phyloP scores from a whole-genome alignment of 1,139 yeast genomes.

The Geotrichum macrosporum region DNA sequence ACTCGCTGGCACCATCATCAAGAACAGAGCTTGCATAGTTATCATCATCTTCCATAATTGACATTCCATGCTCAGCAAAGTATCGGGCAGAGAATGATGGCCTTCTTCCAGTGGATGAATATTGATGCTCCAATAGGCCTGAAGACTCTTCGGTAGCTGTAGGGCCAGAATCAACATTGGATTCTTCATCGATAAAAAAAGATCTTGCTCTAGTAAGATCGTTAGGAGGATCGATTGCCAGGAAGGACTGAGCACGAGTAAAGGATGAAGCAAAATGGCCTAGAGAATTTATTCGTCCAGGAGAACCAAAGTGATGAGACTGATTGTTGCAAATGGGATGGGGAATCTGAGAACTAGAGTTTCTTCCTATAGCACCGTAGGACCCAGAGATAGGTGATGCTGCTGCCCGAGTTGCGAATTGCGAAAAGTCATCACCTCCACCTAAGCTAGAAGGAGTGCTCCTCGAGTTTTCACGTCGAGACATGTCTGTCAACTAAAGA shows the following conservation, averaged over 20 bases:
- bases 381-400: background rate
- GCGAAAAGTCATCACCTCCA: conserved; percentile 2
- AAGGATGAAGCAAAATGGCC: conserved; percentile 76
- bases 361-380: conserved; percentile 10
- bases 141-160: conserved; percentile 4
- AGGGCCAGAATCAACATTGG: background rate
- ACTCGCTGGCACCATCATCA: conserved; percentile 8
- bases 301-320: conserved; percentile 9
- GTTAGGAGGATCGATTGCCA: conserved; percentile 47
- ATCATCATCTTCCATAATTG: conserved; percentile 36
- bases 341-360: background rate
- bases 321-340: background rate
- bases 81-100: conserved; percentile 22
- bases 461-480: no score
- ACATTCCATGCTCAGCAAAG: conserved; percentile 25
- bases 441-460: conserved; percentile 10
- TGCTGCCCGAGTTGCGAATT: conserved; percentile 3
- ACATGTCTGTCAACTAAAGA: no score
- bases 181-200: conserved; percentile 40
- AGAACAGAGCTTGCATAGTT: conserved; percentile 5
- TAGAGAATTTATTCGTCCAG: conserved; percentile 51
- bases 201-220: conserved; percentile 44
- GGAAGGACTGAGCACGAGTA: conserved; percentile 70
- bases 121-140: conserved; percentile 8
- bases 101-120: conserved; percentile 8